A percentile compares a stretch with the other conserved stretches of the same genome.
These are phyloP conservation scores for Phytophthora litchii DNA, from an alignment of 352 stramenopile genomes.

Conservation along the genomic window DNA sequence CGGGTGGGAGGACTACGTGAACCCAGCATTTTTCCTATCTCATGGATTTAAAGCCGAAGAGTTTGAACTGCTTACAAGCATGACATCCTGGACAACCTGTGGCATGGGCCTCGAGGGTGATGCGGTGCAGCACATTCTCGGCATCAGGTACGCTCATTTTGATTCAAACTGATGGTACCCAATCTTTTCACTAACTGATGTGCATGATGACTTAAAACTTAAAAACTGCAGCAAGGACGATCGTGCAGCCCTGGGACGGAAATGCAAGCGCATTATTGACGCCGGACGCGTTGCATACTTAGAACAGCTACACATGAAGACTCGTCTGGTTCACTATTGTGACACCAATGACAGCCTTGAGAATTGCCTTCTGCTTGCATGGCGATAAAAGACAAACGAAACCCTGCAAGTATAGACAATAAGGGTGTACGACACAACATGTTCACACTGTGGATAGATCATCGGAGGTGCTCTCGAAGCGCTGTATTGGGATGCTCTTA, in stretches of 20 bases:
- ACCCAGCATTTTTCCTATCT: constrained; percentile 57
- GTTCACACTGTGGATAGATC: not conserved
- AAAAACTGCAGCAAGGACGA: constrained; percentile 56
- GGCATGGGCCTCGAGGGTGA: constrained; percentile 71
- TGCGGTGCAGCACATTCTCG: constrained; percentile 70
- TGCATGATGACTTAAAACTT: not conserved
- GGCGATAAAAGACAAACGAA: constrained; percentile 29
- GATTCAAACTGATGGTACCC: not conserved
- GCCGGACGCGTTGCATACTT: constrained; percentile 70
- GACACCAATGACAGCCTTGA: constrained; percentile 75
- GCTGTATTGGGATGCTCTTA: not conserved
- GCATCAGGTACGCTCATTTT: constrained; percentile 48
- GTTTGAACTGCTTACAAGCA: constrained; percentile 64
- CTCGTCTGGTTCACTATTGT: constrained; percentile 83
- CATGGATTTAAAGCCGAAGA: constrained; percentile 65
- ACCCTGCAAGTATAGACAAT: not conserved
- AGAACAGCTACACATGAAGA: constrained; percentile 50
- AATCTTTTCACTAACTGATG: constrained; percentile 7
- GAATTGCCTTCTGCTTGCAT: constrained; percentile 82
- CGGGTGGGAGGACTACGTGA: constrained; percentile 76
- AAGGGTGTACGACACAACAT: not conserved
- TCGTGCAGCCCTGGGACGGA: constrained; percentile 60
- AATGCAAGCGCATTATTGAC: constrained; percentile 84
- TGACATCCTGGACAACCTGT: constrained; percentile 85
- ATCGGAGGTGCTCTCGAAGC: not conserved